Evolutionary conservation across 73 alveolate species (phyloP).

Genomic region (Tetrahymena borealis): DNA sequence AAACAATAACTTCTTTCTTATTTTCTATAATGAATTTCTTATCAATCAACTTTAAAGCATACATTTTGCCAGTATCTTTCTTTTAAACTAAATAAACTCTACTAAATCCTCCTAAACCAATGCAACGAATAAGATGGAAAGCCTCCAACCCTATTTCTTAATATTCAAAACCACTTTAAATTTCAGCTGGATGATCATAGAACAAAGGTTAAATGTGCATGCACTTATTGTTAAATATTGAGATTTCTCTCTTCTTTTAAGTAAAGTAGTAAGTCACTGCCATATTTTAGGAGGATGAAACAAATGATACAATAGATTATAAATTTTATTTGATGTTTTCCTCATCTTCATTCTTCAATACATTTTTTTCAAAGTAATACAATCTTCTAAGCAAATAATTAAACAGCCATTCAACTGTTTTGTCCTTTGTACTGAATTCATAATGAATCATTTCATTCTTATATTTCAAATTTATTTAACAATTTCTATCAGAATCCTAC

Average conservation of each 20-base stretch:
- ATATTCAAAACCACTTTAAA: not conserved
- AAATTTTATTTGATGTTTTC: not conserved
- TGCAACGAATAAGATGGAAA: conserved; percentile 49
- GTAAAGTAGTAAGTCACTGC: not conserved
- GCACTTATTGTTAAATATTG: not conserved
- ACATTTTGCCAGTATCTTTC: conserved; percentile 71
- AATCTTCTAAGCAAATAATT: not conserved
- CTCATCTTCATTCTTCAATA: not conserved
- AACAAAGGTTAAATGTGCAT: not conserved
- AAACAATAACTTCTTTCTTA: conserved; percentile 41
- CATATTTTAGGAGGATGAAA: not conserved
- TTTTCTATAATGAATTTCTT: conserved; percentile 55
- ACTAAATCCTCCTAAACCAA: conserved; percentile 84
- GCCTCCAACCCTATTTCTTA: conserved; percentile 4
- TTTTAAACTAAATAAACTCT: conserved; percentile 65
- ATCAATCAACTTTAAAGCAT: conserved; percentile 67
- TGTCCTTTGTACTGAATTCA: not conserved
- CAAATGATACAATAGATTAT: not conserved
- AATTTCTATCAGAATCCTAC: not conserved
- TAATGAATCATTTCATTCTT: not conserved
- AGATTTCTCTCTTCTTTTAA: not conserved
- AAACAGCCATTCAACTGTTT: not conserved
- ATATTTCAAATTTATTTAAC: not conserved
- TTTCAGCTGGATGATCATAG: not conserved
- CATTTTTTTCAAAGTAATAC: not conserved